Percentiles rank a stretch among this genome's conserved stretches.
phyloP scores from a whole-genome alignment of 2,329 filamentous ascomycete species.

The Neurospora sp. region DNA sequence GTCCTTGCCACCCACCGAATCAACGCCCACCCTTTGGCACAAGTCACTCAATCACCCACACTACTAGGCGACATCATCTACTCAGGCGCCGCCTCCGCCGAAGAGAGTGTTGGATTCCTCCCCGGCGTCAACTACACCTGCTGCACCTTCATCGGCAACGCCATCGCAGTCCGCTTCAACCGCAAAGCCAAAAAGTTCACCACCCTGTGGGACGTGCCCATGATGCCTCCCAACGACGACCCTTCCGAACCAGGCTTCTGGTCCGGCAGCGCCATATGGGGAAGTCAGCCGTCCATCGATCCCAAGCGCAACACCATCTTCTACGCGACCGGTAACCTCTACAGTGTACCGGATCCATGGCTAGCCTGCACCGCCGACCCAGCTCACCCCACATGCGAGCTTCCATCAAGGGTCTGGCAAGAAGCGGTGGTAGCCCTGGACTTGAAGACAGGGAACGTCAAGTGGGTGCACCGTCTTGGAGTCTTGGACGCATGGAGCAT shows the following conservation, averaged over 20 bases:
- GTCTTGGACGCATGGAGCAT: slow-evolving; percentile 16
- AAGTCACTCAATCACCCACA: slow-evolving; percentile 20
- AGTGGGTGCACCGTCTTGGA: slow-evolving; percentile 19
- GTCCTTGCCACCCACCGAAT: slow-evolving; percentile 16
- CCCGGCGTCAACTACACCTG: slow-evolving; percentile 17
- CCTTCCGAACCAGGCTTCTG: slow-evolving; percentile 12
- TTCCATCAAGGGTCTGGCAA: slow-evolving; percentile 17
- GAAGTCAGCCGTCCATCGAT: slow-evolving; percentile 24
- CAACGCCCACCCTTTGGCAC: slow-evolving; percentile 18
- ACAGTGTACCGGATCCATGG: slow-evolving; percentile 15
- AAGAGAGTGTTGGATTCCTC: slow-evolving; percentile 12
- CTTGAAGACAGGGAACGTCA: slow-evolving; percentile 12
- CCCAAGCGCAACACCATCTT: slow-evolving; percentile 17
- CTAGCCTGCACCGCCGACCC: slow-evolving; percentile 15
- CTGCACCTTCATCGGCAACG: slow-evolving; percentile 23
- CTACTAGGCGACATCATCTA: slow-evolving; percentile 20
- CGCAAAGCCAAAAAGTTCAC: slow-evolving; percentile 10
- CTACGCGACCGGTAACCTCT: slow-evolving; percentile 23
- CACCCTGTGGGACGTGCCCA: slow-evolving; percentile 14
- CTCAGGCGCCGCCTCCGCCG: slow-evolving; percentile 20
- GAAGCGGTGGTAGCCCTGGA: slow-evolving; percentile 22
- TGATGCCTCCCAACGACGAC: slow-evolving; percentile 6
- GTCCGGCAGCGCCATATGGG: slow-evolving; percentile 23
- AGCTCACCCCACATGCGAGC: slow-evolving; percentile 12
- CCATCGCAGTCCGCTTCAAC: slow-evolving; percentile 11